phyloP scores from a whole-genome alignment of 495 filamentous ascomycete species.

The Annulohypoxylon moriforme region DNA sequence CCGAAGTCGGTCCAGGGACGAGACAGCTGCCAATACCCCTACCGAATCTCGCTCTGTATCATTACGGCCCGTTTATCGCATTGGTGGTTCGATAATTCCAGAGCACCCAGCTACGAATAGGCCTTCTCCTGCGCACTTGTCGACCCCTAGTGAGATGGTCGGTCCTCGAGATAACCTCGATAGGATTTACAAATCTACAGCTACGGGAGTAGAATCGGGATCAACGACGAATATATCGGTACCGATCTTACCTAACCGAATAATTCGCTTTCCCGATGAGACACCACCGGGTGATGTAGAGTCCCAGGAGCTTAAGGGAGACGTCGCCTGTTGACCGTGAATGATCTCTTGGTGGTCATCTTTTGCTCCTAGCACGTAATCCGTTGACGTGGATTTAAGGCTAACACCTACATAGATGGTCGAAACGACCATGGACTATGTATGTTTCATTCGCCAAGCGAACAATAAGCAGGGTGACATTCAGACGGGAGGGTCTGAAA shows the following conservation, averaged over 20 bases:
- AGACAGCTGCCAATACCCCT: constrained; percentile 29
- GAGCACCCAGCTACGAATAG: constrained; percentile 14
- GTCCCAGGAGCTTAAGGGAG: constrained; percentile 10
- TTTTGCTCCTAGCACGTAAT: background rate
- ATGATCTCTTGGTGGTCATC: constrained; percentile 11
- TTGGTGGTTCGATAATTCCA: constrained; percentile 62
- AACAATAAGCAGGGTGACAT: constrained; percentile 33
- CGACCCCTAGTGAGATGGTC: constrained; percentile 9
- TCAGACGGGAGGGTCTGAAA: background rate
- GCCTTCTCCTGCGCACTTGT: constrained; percentile 2
- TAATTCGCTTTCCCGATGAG: constrained; percentile 61
- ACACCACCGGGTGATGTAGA: constrained; percentile 5
- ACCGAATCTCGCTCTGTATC: constrained; percentile 46
- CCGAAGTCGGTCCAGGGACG: constrained; percentile 55
- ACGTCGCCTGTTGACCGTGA: constrained; percentile 4
- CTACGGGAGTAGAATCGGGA: background rate
- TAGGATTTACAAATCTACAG: background rate
- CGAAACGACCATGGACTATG: constrained; percentile 9
- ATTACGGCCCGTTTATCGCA: constrained; percentile 59
- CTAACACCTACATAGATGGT: constrained; percentile 20
- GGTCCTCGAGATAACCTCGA: constrained; percentile 17
- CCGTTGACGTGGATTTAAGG: background rate
- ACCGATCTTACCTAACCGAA: constrained; percentile 40
- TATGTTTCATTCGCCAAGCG: constrained; percentile 9
- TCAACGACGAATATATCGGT: constrained; percentile 8